These are phyloP conservation scores for Lactarius deliciosus DNA, from an alignment of 768 basidiomycete species.

Conservation along the genomic window DNA sequence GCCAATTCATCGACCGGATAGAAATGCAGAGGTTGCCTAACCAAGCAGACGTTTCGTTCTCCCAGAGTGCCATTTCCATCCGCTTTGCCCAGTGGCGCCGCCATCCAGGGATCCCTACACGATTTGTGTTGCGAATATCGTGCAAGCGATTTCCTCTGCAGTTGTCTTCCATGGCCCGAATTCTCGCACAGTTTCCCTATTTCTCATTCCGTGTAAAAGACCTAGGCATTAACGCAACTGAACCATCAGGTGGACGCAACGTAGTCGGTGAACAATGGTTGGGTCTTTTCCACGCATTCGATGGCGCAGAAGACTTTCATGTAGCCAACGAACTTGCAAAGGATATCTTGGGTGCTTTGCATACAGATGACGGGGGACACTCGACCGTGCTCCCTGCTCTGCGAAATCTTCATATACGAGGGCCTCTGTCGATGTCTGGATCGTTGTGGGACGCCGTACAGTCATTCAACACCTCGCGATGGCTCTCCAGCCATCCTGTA, in stretches of 20 bases:
- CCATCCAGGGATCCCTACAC: not conserved
- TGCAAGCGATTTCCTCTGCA: not conserved
- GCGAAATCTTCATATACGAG: not conserved
- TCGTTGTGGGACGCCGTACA: not conserved
- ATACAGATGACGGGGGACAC: not conserved
- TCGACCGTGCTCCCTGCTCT: not conserved
- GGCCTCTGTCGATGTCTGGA: not conserved
- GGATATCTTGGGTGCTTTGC: not conserved
- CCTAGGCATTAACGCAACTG: not conserved
- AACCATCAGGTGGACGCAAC: not conserved
- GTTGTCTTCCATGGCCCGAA: not conserved
- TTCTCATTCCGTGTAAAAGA: not conserved
- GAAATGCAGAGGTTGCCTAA: not conserved
- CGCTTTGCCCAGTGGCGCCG: not conserved
- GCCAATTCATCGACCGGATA: not conserved
- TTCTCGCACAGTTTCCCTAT: not conserved
- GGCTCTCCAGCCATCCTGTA: not conserved
- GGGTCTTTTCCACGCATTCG: not conserved
- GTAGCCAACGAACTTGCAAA: not conserved
- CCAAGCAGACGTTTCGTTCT: not conserved
- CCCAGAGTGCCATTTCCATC: not conserved
- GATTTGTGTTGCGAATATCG: not conserved
- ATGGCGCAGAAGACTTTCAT: not conserved
- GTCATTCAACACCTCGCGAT: not conserved
- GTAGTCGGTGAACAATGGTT: not conserved